phyloP scores from a whole-genome alignment of 2,329 filamentous ascomycete species.

The Didymella pomorum region DNA sequence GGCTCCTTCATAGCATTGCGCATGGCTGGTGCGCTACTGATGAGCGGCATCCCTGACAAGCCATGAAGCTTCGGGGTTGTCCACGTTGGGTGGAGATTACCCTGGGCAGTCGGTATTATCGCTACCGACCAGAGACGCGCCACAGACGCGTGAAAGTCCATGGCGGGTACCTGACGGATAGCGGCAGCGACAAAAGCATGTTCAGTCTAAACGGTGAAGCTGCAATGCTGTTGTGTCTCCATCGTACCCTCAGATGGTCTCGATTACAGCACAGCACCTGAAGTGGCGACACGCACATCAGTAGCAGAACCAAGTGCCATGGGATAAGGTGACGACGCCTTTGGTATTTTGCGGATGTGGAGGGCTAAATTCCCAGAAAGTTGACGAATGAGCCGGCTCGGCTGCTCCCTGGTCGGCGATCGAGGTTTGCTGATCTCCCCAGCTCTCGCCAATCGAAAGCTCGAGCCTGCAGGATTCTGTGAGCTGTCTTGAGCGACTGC shows the following conservation, averaged over 20 bases:
- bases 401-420: conserved; percentile 23
- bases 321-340: not conserved
- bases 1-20: conserved; percentile 6
- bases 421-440: conserved; percentile 20
- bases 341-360: conserved; percentile 15
- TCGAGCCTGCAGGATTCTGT: conserved; percentile 12
- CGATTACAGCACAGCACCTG: not conserved
- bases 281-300: not conserved
- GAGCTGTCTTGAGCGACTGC: conserved; percentile 9
- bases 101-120: conserved; percentile 10
- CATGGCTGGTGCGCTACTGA: conserved; percentile 9
- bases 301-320: not conserved
- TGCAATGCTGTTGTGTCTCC: not conserved
- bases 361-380: conserved; percentile 5
- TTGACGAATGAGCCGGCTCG: conserved; percentile 16
- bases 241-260: not conserved
- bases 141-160: conserved; percentile 9
- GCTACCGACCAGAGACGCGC: conserved; percentile 10
- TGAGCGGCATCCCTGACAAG: conserved; percentile 16
- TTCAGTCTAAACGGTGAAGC: not conserved
- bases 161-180: conserved; percentile 7
- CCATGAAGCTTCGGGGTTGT: conserved; percentile 11
- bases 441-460: conserved; percentile 36
- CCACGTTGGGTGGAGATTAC: conserved; percentile 25
- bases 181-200: conserved; percentile 4